Evolutionary conservation across 1,284 basidiomycete species (phyloP), one percentile per base, ranked within the genome.

Genomic region (Uromyces viciae-fabae): DNA sequence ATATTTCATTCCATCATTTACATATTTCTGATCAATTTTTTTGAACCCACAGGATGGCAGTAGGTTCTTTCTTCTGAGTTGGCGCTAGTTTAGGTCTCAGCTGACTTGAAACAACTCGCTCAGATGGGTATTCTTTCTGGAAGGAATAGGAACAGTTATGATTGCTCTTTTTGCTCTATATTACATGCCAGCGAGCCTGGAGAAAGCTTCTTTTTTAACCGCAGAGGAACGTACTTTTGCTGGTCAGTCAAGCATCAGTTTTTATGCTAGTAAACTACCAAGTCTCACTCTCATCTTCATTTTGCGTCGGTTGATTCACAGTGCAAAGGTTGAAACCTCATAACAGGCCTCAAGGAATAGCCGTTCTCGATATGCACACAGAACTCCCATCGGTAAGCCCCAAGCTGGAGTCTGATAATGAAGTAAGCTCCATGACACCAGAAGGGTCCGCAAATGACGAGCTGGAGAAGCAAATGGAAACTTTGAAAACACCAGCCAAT

Each of bases 121-220:
- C 40, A 52, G 66, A 69, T 72, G 58, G 74, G 52, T 64, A 25
- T 62, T 62, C 19, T 71, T 58, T 46, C 36, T 54, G 49, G 84
- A 84, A 75, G 84, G 84, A 17, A 72, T 81, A 22, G 75, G 83
- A 9, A 85, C 84, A 69, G 83, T 85, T 75, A n/a, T 83, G 42
- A 82, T 83, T 42, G 84, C 83, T 14, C 54, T 82, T 33, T 54
- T 82, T 56, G 73, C 69, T 31, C 71, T 66, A 42, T 83, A 60
- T 33, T 79, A 78, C 60, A 28, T 81, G n/a, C 73, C 79, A 40
- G 42, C 76, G 17, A 82, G 81, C 49, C 56, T 82, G 7, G 68
- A 82, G 43, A 82, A 76, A 33, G 83, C 83, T 14, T 60, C 58
- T 8, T 83, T 83, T 71, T 62, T 83, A 11, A 79, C 43, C 2